Evolutionary conservation across 2,329 filamentous ascomycete genomes (phyloP).

Genomic region (Talaromyces sp.): DNA sequence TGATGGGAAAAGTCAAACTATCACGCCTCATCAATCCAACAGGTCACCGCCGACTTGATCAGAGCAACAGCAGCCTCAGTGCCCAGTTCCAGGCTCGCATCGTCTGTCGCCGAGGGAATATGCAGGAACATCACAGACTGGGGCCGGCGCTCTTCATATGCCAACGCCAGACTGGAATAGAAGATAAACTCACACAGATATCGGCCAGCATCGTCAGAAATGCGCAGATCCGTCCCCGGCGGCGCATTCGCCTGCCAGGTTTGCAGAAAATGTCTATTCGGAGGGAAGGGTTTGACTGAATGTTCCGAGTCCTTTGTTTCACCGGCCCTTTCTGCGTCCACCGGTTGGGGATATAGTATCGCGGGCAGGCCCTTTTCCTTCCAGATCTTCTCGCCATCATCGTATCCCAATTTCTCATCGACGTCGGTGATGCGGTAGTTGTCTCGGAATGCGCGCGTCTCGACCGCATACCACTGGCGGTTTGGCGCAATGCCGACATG

Average conservation of each 20-base stretch:
- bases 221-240: slow-evolving; percentile 38
- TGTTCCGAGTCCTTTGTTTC: neutral
- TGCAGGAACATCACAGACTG: slow-evolving; percentile 64
- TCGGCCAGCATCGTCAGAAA: slow-evolving; percentile 65
- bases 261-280: slow-evolving; percentile 28
- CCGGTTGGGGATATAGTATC: slow-evolving; percentile 50
- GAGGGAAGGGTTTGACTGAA: slow-evolving; percentile 22
- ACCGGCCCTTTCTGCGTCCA: slow-evolving; percentile 1
- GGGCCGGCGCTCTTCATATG: slow-evolving; percentile 24
- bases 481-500: slow-evolving; percentile 76
- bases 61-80: slow-evolving; percentile 36
- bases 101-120: slow-evolving; percentile 58
- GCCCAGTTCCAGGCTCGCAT: slow-evolving; percentile 39
- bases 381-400: slow-evolving; percentile 47
- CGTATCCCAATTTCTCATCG: slow-evolving; percentile 47
- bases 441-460: slow-evolving; percentile 65
- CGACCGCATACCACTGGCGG: slow-evolving; percentile 63
- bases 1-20: neutral
- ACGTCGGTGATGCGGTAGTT: slow-evolving; percentile 68
- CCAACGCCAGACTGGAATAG: slow-evolving; percentile 58
- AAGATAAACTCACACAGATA: slow-evolving; percentile 78
- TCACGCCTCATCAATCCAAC: slow-evolving; percentile 30
- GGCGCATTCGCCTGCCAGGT: slow-evolving; percentile 30
- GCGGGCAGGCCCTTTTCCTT: slow-evolving; percentile 46
- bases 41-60: slow-evolving; percentile 38